Percentiles rank a stretch among this genome's conserved stretches.
Evolutionary conservation across 371 early-diverging fungal genomes (phyloP).

Genomic region (Caulochytrium protostelioides): DNA sequence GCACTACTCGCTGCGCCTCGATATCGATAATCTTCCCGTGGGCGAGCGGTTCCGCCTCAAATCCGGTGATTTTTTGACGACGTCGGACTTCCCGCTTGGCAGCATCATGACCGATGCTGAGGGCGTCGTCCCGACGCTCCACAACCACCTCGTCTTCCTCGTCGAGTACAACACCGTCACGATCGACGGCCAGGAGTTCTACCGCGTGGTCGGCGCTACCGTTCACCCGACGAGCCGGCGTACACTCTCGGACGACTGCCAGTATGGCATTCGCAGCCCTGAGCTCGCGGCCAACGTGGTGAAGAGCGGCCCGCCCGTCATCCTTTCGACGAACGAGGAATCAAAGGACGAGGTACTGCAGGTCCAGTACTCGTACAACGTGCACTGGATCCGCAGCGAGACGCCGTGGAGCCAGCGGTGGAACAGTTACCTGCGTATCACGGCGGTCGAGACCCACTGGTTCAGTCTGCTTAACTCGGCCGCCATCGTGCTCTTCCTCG

Average conservation of each 20-base stretch:
- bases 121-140: constrained; percentile 17
- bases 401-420: constrained; percentile 84
- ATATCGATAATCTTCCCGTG: too few species aligned
- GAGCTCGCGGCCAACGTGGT: not conserved
- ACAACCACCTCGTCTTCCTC: constrained; percentile 77
- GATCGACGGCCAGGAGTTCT: constrained; percentile 25
- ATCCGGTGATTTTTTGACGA: too few species aligned
- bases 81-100: too few species aligned
- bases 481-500: constrained; percentile 69
- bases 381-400: constrained; percentile 38
- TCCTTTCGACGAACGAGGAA: constrained; percentile 23
- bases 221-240: not conserved
- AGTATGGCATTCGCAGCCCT: too few species aligned
- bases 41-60: too few species aligned
- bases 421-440: constrained; percentile 66
- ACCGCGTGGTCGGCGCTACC: constrained; percentile 82
- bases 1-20: too few species aligned
- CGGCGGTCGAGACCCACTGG: constrained; percentile 70
- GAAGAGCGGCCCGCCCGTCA: too few species aligned
- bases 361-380: constrained; percentile 64
- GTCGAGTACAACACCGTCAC: constrained; percentile 60
- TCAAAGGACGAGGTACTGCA: constrained; percentile 13
- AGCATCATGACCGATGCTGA: not conserved
- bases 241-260: not conserved
- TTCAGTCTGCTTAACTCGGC: constrained; percentile 66